Base-by-base conservation (phyloP, 352 stramenopile species). In the Globisporangium nunn region DNA sequence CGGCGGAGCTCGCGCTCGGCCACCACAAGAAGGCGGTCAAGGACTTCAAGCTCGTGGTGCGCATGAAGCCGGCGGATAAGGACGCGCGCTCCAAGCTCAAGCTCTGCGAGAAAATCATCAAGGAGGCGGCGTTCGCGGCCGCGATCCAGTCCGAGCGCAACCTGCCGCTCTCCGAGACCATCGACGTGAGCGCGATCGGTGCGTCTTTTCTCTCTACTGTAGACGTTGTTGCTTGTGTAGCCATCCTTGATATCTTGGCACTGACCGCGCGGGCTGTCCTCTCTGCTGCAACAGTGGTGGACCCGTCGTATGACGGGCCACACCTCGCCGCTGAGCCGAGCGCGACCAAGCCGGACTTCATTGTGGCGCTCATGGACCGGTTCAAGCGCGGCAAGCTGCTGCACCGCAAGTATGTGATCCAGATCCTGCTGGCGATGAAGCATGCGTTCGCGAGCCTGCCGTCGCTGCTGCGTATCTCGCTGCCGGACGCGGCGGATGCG, bases 361-460 rank as follows among this genome's bases (percentile, higher is more conserved):
- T 98, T 31, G 61, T 96, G 58, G 85, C 88, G 40, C 79, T 98
- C 37, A 89, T 99, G 68, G 85, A 99, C 48, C 82, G 88, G 55
- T 99, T 99, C 71, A 96, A 97, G 61, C 78, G 95, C 29, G 92
- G 98, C 69, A 99, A 99, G 70, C 70, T 98, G 31, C 83, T 99
- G 56, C 96, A 98, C 71, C 97, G 96, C 70, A 97, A 98, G 72
- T 99, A 98, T 71, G 93, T 99, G 11, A 87, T 98, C 48, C 82
- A 97, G 62, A 95, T 99, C 52, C 73, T 99, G 49, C 71, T 98
- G 29, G 84, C 89, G 56, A 90, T 95, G 51, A 98, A 98, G 67
- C 74, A 78, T 18, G 84, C 97, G 58, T 90, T 99, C 51, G 80
- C 87, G 59, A 82, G 74, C 8, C 61, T 98, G 48, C 83, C 91